Base-by-base conservation (phyloP, 2,329 filamentous ascomycete species). In the Aspergillus sp. region DNA sequence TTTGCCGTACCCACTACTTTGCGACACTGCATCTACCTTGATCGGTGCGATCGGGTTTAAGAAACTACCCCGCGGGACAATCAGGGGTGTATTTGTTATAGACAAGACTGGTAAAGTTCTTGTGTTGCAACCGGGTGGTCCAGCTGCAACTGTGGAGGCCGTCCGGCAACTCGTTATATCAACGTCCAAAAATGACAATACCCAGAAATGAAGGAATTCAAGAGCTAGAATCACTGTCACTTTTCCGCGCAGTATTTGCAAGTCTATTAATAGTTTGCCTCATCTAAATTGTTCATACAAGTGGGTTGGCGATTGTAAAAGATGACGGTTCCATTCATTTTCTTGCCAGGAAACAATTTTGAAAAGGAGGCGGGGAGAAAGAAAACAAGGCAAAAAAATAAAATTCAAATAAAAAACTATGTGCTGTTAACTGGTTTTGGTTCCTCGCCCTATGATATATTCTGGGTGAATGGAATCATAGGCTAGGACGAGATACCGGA, bases 41-140 rank as follows among this genome's bases (percentile, higher is more conserved):
- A 96, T 98, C 68, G 81, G 75, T 12, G 92, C 92, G 55, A 90
- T 98, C 71, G 93, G 93, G n/a, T 78, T 98, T 64, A 93, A 92
- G 79, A 97, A 97, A 80, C 75, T 81, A 7, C 89, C 90, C 46
- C 90, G 87, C 75, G 89, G 91, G 60, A 96, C 91, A 15, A 86
- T 84, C 50, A 87, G 95, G 62, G 95, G 93, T 64, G 91, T 98
- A 40, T 96, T 97, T 67, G 90, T 91, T 51, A 82, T 98, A 54
- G 84, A 90, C 74, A 96, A 95, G 80, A 73, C 82, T 23, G 93
- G 92, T 58, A 92, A 93, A 74, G 86, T 96, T 21, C 81, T 96
- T 39, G 84, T 90, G 19, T 83, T 86, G 37, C 84, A 93, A 77
- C 75, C 87, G 1, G 93, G 92, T 59, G 86, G 89, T 35, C 93